phyloP scores from a whole-genome alignment of 139 green algal genomes.

The Bryopsis sp. region DNA sequence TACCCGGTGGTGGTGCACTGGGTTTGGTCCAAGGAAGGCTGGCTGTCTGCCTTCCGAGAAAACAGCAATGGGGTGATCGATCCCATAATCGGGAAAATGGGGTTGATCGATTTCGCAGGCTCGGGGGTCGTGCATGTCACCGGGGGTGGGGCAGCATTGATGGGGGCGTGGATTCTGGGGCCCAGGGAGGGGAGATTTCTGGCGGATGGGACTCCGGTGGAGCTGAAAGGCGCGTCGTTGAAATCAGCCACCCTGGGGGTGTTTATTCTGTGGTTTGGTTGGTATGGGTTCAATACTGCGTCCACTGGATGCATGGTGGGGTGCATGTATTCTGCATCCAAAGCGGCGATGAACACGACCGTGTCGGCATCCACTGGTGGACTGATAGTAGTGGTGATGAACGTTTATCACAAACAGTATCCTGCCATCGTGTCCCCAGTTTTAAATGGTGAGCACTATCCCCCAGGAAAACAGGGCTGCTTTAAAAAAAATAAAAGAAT shows the following conservation, averaged over 20 bases:
- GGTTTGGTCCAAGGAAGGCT: constrained; percentile 38
- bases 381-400: constrained; percentile 36
- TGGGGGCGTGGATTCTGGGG: constrained; percentile 71
- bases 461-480: too few species aligned
- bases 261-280: constrained; percentile 82
- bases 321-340: constrained; percentile 15
- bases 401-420: background rate
- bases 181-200: constrained; percentile 88
- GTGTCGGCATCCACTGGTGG: constrained; percentile 44
- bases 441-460: constrained; percentile 10
- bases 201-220: constrained; percentile 42
- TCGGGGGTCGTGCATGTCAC: constrained; percentile 67
- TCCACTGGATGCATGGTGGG: constrained; percentile 28
- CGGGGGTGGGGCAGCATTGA: constrained; percentile 66
- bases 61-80: background rate
- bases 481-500: constrained; percentile 19
- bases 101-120: constrained; percentile 47
- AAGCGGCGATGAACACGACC: constrained; percentile 68
- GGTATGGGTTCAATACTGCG: constrained; percentile 74
- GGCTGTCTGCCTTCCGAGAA: constrained; percentile 29
- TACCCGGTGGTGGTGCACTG: constrained; percentile 33
- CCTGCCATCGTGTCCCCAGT: background rate
- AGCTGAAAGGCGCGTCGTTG: constrained; percentile 35
- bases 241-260: constrained; percentile 32
- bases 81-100: constrained; percentile 23